Evolutionary conservation across 2,329 filamentous ascomycete genomes (phyloP).

Genomic region (Coleophoma eucalyptorum): DNA sequence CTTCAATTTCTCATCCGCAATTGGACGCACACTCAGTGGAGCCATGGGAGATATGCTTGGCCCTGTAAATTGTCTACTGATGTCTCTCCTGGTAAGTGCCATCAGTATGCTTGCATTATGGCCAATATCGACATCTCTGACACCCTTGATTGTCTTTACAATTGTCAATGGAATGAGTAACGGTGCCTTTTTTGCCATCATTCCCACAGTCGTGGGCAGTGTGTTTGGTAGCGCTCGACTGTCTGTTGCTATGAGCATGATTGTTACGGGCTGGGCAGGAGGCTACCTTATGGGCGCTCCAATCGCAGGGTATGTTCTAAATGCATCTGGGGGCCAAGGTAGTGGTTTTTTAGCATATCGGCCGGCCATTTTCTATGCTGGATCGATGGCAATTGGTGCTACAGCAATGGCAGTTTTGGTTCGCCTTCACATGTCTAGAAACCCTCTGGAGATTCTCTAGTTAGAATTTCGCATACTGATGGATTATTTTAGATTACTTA

Average conservation of each 20-base stretch:
- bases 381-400: slow-evolving; percentile 39
- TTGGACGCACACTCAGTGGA: slow-evolving; percentile 52
- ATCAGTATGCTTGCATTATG: slow-evolving; percentile 58
- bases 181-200: slow-evolving; percentile 60
- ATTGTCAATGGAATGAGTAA: slow-evolving; percentile 57
- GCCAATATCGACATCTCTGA: slow-evolving; percentile 53
- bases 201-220: slow-evolving; percentile 59
- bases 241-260: slow-evolving; percentile 57
- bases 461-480: no score
- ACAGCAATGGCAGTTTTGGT: background rate
- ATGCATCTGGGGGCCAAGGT: slow-evolving; percentile 47
- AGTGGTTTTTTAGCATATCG: slow-evolving; percentile 48
- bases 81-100: slow-evolving; percentile 46
- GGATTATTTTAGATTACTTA: no score
- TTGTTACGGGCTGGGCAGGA: slow-evolving; percentile 55
- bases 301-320: slow-evolving; percentile 56
- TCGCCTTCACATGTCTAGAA: background rate
- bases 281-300: slow-evolving; percentile 59
- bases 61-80: slow-evolving; percentile 49
- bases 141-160: slow-evolving; percentile 50
- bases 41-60: slow-evolving; percentile 50
- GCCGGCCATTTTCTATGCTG: slow-evolving; percentile 60
- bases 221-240: slow-evolving; percentile 53
- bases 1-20: slow-evolving; percentile 57
- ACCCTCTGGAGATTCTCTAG: no score